Evolutionary conservation across 2,329 filamentous ascomycete genomes (phyloP).

Genomic region (Aspergillus phoenicis): DNA sequence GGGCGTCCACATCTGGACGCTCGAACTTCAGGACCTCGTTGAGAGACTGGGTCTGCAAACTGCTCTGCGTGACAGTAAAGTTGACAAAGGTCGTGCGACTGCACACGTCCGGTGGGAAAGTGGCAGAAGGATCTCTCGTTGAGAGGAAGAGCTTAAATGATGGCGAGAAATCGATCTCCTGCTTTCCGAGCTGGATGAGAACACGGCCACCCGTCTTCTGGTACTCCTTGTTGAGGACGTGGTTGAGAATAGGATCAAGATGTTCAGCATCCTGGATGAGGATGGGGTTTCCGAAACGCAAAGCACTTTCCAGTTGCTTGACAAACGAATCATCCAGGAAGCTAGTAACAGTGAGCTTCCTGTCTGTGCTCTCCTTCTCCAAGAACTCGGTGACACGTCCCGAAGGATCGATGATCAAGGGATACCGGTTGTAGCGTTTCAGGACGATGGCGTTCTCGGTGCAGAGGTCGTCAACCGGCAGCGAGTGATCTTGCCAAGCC

Average conservation of each 20-base stretch:
- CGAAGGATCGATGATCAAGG: constrained; percentile 96
- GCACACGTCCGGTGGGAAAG: constrained; percentile 95
- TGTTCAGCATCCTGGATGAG: constrained; percentile 98
- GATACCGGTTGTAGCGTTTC: constrained; percentile 97
- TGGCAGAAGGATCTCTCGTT: constrained; percentile 92
- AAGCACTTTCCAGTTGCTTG: constrained; percentile 93
- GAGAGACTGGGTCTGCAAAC: constrained; percentile 94
- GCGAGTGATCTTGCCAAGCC: constrained; percentile 88
- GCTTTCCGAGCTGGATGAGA: constrained; percentile 95
- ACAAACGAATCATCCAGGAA: constrained; percentile 98
- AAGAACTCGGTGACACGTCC: constrained; percentile 93
- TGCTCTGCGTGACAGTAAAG: constrained; percentile 98
- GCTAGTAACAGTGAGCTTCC: constrained; percentile 92
- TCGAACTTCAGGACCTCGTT: constrained; percentile 98
- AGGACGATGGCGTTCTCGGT: constrained; percentile 98
- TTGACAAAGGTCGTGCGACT: constrained; percentile 99
- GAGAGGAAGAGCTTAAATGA: constrained; percentile 94
- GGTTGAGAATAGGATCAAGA: constrained; percentile 93
- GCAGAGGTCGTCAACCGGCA: constrained; percentile 95
- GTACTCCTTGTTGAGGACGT: constrained; percentile 99
- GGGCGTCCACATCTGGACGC: constrained; percentile 93
- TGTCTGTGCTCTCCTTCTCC: constrained; percentile 90
- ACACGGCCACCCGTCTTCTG: constrained; percentile 98
- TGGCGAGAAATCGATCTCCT: constrained; percentile 98
- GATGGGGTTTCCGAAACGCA: constrained; percentile 97